Conservation (phyloP, 306 rosid species). For the Geum urbanum region DNA sequence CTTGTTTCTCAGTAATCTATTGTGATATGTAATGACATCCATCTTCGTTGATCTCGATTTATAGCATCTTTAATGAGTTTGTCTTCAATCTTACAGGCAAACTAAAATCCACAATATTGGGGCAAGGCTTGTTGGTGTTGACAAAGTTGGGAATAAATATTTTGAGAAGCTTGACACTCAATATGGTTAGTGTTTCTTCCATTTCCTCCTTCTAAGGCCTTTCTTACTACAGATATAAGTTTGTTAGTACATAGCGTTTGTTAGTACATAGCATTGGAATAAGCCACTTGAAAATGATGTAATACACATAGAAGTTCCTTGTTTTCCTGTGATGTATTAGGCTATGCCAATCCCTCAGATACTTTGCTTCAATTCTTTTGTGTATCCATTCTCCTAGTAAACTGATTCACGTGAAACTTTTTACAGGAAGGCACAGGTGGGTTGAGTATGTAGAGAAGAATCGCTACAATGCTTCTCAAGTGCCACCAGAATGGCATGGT, state of each 20-base stretch:
- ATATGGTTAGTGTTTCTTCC: slow-evolving; percentile 51
- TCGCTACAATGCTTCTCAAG: slow-evolving; percentile 98
- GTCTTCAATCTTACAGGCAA: slow-evolving; percentile 56
- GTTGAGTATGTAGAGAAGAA: slow-evolving; percentile 92
- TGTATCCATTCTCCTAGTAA: slow-evolving; percentile 11
- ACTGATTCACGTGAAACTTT: slow-evolving; percentile 11
- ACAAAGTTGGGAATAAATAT: slow-evolving; percentile 86
- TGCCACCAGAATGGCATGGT: slow-evolving; percentile 99
- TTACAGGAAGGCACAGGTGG: slow-evolving; percentile 98
- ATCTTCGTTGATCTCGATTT: slow-evolving; percentile 1
- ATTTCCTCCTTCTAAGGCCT: not conserved
- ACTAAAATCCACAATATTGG: slow-evolving; percentile 97
- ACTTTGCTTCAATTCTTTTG: not conserved
- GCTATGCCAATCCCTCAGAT: not conserved
- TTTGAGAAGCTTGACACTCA: slow-evolving; percentile 64
- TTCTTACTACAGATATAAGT: not conserved
- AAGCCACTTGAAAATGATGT: not conserved
- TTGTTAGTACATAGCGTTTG: not conserved
- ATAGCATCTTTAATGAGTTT: slow-evolving; percentile 18
- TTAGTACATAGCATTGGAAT: not conserved
- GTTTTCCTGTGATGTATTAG: not conserved
- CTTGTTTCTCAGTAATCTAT: not conserved
- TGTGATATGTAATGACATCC: not conserved
- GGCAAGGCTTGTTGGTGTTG: slow-evolving; percentile 86
- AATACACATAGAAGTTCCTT: not conserved